These are phyloP conservation scores for Candida ipomoeae DNA, from an alignment of 805 yeast genomes.

Conservation along the genomic window DNA sequence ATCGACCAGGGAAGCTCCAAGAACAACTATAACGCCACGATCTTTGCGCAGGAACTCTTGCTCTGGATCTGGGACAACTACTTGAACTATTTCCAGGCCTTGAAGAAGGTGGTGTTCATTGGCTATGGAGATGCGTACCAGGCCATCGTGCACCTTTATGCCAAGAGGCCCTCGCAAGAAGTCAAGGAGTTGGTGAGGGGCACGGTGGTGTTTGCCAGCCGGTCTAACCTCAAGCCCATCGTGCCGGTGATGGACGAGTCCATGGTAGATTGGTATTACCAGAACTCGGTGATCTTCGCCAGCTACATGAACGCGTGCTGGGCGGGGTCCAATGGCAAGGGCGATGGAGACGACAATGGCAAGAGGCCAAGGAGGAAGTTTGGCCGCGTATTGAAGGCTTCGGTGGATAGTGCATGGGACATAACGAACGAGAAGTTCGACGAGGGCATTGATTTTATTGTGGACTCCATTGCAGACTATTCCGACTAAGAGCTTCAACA, in stretches of 20 bases:
- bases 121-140: slow-evolving; percentile 90
- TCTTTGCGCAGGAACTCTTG: slow-evolving; percentile 71
- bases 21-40: slow-evolving; percentile 51
- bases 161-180: slow-evolving; percentile 62
- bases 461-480: slow-evolving; percentile 62
- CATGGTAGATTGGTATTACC: slow-evolving; percentile 86
- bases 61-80: slow-evolving; percentile 89
- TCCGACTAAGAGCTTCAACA: slow-evolving; percentile 3
- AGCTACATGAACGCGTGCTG: slow-evolving; percentile 74
- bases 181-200: slow-evolving; percentile 62
- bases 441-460: slow-evolving; percentile 79
- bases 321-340: slow-evolving; percentile 45
- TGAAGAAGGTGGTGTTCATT: slow-evolving; percentile 67
- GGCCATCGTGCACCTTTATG: slow-evolving; percentile 80
- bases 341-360: slow-evolving; percentile 27
- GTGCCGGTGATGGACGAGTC: slow-evolving; percentile 88
- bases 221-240: slow-evolving; percentile 67
- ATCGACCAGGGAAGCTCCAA: neutral
- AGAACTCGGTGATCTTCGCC: slow-evolving; percentile 79
- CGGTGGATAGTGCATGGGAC: slow-evolving; percentile 68
- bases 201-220: slow-evolving; percentile 64
- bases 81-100: slow-evolving; percentile 62
- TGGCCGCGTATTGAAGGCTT: slow-evolving; percentile 80
- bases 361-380: slow-evolving; percentile 86
- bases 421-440: slow-evolving; percentile 77